Conservation (phyloP, 495 filamentous ascomycete species). For the Penicillium cosmopolitanum region DNA sequence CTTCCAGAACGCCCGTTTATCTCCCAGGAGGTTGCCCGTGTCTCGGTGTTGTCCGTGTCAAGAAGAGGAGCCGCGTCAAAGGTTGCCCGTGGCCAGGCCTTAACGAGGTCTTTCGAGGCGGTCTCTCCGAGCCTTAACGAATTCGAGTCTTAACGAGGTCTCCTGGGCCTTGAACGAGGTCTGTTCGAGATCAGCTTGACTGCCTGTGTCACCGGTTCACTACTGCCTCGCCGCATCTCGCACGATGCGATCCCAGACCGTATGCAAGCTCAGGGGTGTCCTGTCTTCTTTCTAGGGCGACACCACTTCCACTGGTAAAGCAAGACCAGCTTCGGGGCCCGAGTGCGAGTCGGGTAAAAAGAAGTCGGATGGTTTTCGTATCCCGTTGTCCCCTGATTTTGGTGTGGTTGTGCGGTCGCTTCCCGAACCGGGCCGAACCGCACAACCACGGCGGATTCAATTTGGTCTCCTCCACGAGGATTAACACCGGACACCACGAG, state of each 20-base stretch:
- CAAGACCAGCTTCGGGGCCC: constrained; percentile 19
- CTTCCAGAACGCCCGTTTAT: constrained; percentile 19
- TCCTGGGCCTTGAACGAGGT: constrained; percentile 22
- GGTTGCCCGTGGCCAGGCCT: constrained; percentile 19
- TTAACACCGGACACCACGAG: too few relatives aligned
- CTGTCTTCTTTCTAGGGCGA: constrained; percentile 24
- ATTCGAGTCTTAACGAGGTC: constrained; percentile 22
- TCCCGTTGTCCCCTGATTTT: constrained; percentile 20
- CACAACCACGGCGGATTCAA: constrained; percentile 22
- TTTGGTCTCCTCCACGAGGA: constrained; percentile 18
- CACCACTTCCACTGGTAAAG: constrained; percentile 22
- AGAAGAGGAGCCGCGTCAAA: constrained; percentile 9
- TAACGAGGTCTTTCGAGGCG: constrained; percentile 19
- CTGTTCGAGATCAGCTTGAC: constrained; percentile 21
- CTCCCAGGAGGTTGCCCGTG: constrained; percentile 19
- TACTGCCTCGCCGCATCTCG: constrained; percentile 22
- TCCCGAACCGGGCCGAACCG: constrained; percentile 9
- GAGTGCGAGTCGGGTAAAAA: constrained; percentile 22
- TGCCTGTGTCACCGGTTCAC: constrained; percentile 22
- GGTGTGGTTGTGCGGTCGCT: constrained; percentile 14
- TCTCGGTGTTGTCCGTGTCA: constrained; percentile 18
- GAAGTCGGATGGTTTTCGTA: constrained; percentile 17
- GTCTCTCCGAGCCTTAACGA: constrained; percentile 19
- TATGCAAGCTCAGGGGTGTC: too few relatives aligned
- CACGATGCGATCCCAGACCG: too few relatives aligned